Percentiles rank a stretch among this genome's conserved stretches.
Evolutionary conservation across 2,329 filamentous ascomycete genomes (phyloP).

Genomic region (Fusarium proliferatum): DNA sequence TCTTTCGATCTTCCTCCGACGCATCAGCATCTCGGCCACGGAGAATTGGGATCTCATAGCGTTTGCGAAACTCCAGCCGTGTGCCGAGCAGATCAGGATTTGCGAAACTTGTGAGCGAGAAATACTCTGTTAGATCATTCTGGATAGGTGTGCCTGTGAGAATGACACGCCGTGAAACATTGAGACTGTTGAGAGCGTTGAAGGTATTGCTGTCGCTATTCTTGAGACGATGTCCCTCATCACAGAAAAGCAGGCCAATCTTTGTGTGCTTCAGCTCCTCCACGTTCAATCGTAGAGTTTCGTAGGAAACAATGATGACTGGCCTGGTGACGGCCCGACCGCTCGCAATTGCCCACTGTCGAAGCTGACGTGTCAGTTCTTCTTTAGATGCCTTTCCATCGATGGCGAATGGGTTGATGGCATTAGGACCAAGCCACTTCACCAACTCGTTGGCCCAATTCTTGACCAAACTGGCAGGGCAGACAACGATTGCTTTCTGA

Average conservation of each 20-base stretch:
- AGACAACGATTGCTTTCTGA: conserved; percentile 96
- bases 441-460: conserved; percentile 98
- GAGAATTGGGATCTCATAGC: conserved; percentile 92
- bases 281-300: conserved; percentile 90
- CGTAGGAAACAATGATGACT: conserved; percentile 97
- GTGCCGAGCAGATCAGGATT: conserved; percentile 93
- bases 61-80: conserved; percentile 90
- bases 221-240: conserved; percentile 96
- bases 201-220: conserved; percentile 98
- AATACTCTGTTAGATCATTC: conserved; percentile 98
- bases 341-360: conserved; percentile 93
- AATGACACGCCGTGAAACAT: conserved; percentile 92
- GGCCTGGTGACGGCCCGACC: conserved; percentile 91
- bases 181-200: conserved; percentile 86
- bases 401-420: conserved; percentile 92
- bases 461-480: conserved; percentile 93
- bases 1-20: conserved; percentile 81
- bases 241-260: conserved; percentile 93
- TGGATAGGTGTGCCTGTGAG: conserved; percentile 97
- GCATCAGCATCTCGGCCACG: conserved; percentile 91
- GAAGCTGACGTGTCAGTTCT: conserved; percentile 87
- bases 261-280: conserved; percentile 89
- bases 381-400: conserved; percentile 97
- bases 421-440: conserved; percentile 95
- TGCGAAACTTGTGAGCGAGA: conserved; percentile 93